Conservation (phyloP, 192 early-diverging fungal species). For the Coemansia sp. region DNA sequence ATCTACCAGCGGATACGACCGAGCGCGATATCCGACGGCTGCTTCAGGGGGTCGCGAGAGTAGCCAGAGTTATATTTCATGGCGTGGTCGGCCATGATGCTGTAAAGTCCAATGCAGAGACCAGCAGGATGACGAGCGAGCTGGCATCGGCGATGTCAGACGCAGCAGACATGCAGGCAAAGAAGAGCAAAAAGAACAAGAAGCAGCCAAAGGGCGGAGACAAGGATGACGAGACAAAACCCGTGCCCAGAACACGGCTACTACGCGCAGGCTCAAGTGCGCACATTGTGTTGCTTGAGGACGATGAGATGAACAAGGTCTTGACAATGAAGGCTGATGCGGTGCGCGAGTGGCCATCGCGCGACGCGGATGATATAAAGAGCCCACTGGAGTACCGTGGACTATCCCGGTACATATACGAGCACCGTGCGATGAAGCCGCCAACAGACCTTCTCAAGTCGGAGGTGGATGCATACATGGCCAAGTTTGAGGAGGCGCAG, state of each 20-base stretch:
- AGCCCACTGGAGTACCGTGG: constrained; percentile 38
- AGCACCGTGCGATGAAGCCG: constrained; percentile 48
- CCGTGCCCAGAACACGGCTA: constrained; percentile 43
- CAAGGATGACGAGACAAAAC: constrained; percentile 26
- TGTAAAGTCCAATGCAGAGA: constrained; percentile 18
- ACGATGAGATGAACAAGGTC: constrained; percentile 62
- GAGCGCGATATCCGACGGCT: constrained; percentile 63
- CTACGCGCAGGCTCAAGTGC: constrained; percentile 61
- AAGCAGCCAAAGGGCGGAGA: constrained; percentile 23
- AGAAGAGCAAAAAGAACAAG: constrained; percentile 32
- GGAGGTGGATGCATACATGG: constrained; percentile 73
- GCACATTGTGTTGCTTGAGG: constrained; percentile 69
- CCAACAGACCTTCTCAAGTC: constrained; percentile 54
- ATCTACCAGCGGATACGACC: constrained; percentile 70
- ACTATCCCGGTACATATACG: constrained; percentile 38
- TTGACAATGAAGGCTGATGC: constrained; percentile 61
- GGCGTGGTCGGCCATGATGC: constrained; percentile 41
- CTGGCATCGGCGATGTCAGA: constrained; percentile 39
- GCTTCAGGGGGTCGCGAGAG: constrained; percentile 59
- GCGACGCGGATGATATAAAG: constrained; percentile 44
- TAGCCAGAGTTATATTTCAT: constrained; percentile 61
- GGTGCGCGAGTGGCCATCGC: constrained; percentile 47
- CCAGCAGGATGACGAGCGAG: constrained; percentile 40
- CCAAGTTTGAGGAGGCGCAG: constrained; percentile 75
- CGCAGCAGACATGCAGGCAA: constrained; percentile 20